Base-by-base conservation (phyloP, 345 rosid species). In the Anastatica hierochuntica region DNA sequence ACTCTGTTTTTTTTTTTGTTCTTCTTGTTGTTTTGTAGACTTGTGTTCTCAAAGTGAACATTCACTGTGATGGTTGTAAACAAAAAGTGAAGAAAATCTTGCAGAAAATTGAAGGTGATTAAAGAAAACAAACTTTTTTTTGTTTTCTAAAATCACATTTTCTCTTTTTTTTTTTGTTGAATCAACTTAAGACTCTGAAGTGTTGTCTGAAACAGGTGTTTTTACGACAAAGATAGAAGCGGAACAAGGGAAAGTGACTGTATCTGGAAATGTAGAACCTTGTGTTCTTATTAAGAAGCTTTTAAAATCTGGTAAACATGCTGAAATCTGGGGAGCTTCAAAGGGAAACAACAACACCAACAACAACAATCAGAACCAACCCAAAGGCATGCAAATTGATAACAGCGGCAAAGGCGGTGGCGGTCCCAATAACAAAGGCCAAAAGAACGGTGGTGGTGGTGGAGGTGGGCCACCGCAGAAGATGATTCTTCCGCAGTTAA, bases 11-110 rank as follows among this genome's bases (percentile, higher is more conserved):
- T 21, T 24, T n/a, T 0, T 53, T 29, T 6, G n/a, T n/a, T n/a
- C n/a, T n/a, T n/a, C n/a, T n/a, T n/a, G n/a, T n/a, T n/a, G n/a
- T 29, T 29, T 65, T 87, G 87, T 85, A 90, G 98, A 90, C 98
- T 62, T 84, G 88, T 75, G 89, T 76, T 57, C 90, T 90, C 23
- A 84, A 82, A 77, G 95, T 90, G 79, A 84, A 90, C 76, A 90
- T 90, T 39, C 95, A 87, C 77, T 90, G 98, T 64, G 96, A 84
- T 75, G 98, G 98, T 3, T 90, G 98, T 60, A 76, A 84, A 69
- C 84, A 82, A 16, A 87, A 87, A 68, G 96, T 90, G 64, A 84
- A 87, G 82, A 90, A 87, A 77, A 79, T 82, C 75, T 65, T 90
- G 74, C 87, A 87, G 69, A 90, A 82, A 70, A 90, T 90, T 20